phyloP scores from a whole-genome alignment of 2,329 filamentous ascomycete genomes.

The Fonsecaea pedrosoi region DNA sequence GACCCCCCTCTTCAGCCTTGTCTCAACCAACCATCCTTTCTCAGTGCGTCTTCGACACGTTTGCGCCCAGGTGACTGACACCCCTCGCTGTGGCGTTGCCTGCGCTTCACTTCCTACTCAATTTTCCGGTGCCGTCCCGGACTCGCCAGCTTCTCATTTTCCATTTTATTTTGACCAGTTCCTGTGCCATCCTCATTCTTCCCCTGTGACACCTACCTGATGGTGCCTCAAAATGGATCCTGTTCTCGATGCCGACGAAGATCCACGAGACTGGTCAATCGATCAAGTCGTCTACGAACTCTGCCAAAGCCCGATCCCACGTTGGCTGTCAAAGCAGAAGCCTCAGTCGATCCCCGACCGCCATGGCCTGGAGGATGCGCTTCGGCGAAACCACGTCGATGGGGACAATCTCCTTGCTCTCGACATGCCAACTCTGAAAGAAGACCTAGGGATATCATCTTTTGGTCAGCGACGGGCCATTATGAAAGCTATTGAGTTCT shows the following conservation, averaged over 20 bases:
- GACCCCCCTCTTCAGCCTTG: neutral
- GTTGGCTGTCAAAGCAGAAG: constrained; percentile 46
- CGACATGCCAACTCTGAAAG: constrained; percentile 55
- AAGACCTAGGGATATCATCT: constrained; percentile 64
- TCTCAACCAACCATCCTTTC: neutral
- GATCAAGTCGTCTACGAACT: constrained; percentile 71
- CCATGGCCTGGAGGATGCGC: constrained; percentile 57
- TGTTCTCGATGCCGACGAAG: constrained; percentile 49
- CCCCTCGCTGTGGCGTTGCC: neutral
- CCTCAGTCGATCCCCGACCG: constrained; percentile 55
- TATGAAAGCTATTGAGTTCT: constrained; percentile 61
- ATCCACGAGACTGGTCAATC: constrained; percentile 78
- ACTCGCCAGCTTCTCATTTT: neutral
- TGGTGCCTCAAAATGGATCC: constrained; percentile 26
- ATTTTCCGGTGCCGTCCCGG: neutral
- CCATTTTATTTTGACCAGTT: too few relatives aligned
- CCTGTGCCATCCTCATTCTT: constrained; percentile 3
- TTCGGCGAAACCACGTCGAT: constrained; percentile 69
- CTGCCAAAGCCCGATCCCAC: constrained; percentile 60
- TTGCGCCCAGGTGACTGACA: neutral
- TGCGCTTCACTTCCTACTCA: constrained; percentile 4
- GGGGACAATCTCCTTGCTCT: constrained; percentile 68
- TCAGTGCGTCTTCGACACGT: neutral
- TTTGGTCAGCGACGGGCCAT: constrained; percentile 66
- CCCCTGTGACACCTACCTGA: neutral